Percentiles rank a stretch among this genome's conserved stretches.
Conservation (phyloP, 306 rosid species). For the Crataegus laevigata region DNA sequence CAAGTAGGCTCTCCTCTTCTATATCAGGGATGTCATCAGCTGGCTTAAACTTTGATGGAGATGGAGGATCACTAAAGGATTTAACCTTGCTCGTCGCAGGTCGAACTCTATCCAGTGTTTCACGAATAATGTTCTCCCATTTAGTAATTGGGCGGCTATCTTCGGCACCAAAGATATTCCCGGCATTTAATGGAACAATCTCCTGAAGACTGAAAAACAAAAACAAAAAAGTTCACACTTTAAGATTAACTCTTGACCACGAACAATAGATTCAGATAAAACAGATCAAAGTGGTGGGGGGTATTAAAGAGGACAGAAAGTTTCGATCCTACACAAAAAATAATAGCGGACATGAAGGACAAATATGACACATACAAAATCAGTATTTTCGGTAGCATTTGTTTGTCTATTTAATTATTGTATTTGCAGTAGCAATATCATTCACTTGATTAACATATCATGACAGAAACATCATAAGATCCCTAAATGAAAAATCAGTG, state of each 20-base stretch:
- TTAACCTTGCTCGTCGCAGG: conserved; percentile 43
- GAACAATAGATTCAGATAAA: conserved; percentile 9
- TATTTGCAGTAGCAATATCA: neutral
- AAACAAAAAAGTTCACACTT: conserved; percentile 11
- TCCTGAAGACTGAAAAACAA: conserved; percentile 74
- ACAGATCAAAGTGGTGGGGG: conserved; percentile 5
- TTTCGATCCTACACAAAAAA: neutral
- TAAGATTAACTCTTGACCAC: neutral
- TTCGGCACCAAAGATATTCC: conserved; percentile 81
- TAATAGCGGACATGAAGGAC: neutral
- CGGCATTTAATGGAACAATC: conserved; percentile 88
- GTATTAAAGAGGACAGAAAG: neutral
- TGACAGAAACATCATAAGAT: conserved; percentile 8
- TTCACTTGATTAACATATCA: neutral
- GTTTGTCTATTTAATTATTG: neutral
- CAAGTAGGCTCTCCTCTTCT: conserved; percentile 64
- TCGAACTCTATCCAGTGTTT: conserved; percentile 58
- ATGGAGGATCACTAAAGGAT: conserved; percentile 87
- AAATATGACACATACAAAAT: neutral
- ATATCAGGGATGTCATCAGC: conserved; percentile 46
- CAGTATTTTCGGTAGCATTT: neutral
- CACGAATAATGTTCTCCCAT: conserved; percentile 80
- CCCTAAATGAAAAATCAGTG: neutral
- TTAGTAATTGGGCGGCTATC: conserved; percentile 64
- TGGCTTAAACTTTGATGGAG: conserved; percentile 83